Base-by-base conservation (phyloP, 2,329 filamentous ascomycete species). In the Xylaria sp. region DNA sequence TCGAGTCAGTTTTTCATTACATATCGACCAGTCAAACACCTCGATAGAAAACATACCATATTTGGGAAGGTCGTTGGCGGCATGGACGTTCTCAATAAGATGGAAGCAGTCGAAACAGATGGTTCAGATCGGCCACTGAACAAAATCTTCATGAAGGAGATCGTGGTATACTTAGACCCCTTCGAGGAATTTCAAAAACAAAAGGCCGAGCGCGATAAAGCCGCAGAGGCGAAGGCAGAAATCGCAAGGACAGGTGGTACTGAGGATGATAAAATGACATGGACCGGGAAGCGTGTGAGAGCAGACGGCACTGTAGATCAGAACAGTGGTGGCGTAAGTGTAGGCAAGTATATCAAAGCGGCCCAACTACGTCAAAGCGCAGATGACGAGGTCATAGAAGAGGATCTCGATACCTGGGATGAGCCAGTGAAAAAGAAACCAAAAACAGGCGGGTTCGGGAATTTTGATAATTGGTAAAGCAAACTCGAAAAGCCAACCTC, bases 1-100 rank as follows among this genome's bases (percentile, higher is more conserved):
- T 96, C 93, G 8, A 93, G 89, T 73, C 96, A 99, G 80, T 99
- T 90, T 78, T 99, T 98, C 84, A 92, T 99, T 77, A 93, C 92
- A 0, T 99, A 99, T 80, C 90, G 93, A 59, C 85, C 92, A 0
- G 89, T 91, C 0, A 90, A 92, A 71, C 96, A 99, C 81, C 86
- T 99, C 0, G 93, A 99, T 80, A 88, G 91, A 68, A 99, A 99
- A 78, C 96, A 99, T 81, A 98, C 96, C n/a, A 92, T 99, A 48
- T 99, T 99, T 76, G 96, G 91, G 1, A 89, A 90, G 45, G 89
- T 98, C 0, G 91, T 97, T 1, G 93, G 92, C 32, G 95, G 92
- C 0, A 76, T 90, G 63, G 89, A 92, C 53, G 88, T 91, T 0
- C 83, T 99, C 14, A 85, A 87, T 69, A 88, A 88, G 66, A 89